Evolutionary conservation across 352 stramenopile species (phyloP).

Genomic region (Achlya hypogyna): DNA sequence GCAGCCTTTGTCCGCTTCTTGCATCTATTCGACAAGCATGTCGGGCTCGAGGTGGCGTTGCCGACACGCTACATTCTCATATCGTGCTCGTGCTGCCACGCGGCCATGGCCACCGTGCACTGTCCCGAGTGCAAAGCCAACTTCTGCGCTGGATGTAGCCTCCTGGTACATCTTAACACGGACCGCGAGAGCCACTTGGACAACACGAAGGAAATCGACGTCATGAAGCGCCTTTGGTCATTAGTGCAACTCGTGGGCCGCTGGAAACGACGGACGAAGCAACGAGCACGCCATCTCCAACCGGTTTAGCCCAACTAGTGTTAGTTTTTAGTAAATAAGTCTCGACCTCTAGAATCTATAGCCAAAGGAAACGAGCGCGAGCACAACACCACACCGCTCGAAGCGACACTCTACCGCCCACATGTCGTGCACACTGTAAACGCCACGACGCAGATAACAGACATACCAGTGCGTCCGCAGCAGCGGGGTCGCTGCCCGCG

Average conservation of each 20-base stretch:
- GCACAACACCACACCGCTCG: no score
- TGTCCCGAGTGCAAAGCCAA: constrained; percentile 11
- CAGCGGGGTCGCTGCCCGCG: no score
- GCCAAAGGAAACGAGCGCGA: no score
- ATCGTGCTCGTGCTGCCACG: constrained; percentile 14
- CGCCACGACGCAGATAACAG: no score
- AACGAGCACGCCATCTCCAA: no score
- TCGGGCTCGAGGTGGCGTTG: neutral
- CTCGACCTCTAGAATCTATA: no score
- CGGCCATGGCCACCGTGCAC: neutral
- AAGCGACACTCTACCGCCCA: no score
- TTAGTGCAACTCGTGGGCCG: neutral
- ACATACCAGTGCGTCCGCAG: no score
- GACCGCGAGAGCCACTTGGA: constrained; percentile 15
- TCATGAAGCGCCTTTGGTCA: neutral
- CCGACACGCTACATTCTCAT: neutral
- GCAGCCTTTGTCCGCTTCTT: constrained; percentile 8
- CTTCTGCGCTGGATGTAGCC: constrained; percentile 7
- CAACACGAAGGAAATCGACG: constrained; percentile 1
- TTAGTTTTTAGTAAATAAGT: no score
- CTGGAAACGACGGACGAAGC: no score
- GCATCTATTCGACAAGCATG: constrained; percentile 19
- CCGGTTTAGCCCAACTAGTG: no score
- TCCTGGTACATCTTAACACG: constrained; percentile 17
- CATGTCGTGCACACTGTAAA: no score